Conservation (phyloP, 169 alveolate genomes). For the Plasmodium gaboni region DNA sequence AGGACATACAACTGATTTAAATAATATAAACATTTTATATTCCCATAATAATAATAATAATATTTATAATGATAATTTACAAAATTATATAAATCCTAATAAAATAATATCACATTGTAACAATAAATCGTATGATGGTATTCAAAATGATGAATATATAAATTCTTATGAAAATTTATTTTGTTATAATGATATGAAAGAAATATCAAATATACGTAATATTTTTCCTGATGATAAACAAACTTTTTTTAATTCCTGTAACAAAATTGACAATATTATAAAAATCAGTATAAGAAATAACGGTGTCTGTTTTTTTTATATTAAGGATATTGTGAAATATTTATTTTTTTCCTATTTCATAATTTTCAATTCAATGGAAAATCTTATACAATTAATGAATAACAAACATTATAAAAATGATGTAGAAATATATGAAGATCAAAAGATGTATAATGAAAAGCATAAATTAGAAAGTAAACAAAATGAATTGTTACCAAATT, state of each 20-base stretch:
- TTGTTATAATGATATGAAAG: constrained; percentile 57
- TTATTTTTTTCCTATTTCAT: constrained; percentile 70
- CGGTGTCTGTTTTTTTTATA: constrained; percentile 76
- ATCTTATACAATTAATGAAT: constrained; percentile 45
- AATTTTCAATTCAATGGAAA: constrained; percentile 59
- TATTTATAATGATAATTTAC: neutral
- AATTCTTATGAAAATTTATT: constrained; percentile 6
- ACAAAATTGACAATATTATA: constrained; percentile 76
- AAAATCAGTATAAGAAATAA: constrained; percentile 66
- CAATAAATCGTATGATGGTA: neutral
- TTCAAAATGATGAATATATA: neutral
- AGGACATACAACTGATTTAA: neutral
- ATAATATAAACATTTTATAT: too few relatives aligned
- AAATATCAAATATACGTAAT: constrained; percentile 37
- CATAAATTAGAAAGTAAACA: too few relatives aligned
- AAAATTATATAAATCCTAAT: neutral
- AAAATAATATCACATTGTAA: neutral
- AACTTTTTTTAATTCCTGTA: constrained; percentile 71
- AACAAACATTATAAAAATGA: neutral
- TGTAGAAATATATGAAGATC: too few relatives aligned
- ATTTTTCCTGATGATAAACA: constrained; percentile 46
- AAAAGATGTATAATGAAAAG: too few relatives aligned
- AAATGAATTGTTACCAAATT: too few relatives aligned
- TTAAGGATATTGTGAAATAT: constrained; percentile 48
- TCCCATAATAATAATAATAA: neutral